Conservation (phyloP, 2,329 filamentous ascomycete species). For the Cercospora sesami region DNA sequence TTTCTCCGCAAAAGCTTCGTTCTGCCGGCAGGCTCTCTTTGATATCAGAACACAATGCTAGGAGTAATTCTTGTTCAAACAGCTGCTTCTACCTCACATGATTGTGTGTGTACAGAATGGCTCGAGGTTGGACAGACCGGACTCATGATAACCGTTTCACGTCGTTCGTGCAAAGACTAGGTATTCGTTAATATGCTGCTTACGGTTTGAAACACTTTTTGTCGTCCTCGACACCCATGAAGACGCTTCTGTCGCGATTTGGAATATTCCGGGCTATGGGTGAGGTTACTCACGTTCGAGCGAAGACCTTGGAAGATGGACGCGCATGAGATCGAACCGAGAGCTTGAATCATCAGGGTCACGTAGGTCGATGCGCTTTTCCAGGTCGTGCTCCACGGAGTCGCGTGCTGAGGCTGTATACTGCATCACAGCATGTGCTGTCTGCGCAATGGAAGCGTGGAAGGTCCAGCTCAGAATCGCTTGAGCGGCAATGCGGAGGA, state of each 20-base stretch:
- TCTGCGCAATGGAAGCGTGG: neutral
- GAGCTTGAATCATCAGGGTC: neutral
- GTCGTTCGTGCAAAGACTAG: neutral
- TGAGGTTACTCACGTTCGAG: neutral
- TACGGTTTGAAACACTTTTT: neutral
- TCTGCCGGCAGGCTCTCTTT: neutral
- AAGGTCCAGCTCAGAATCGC: neutral
- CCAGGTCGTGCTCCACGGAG: neutral
- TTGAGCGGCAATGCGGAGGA: neutral
- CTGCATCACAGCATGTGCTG: neutral
- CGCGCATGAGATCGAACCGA: neutral
- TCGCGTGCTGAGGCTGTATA: neutral
- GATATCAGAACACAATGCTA: neutral
- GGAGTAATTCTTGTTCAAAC: neutral
- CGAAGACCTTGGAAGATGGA: neutral
- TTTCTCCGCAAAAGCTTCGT: constrained; percentile 4
- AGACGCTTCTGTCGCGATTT: neutral
- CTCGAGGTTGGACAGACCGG: neutral
- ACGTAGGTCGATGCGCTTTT: neutral
- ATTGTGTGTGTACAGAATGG: neutral
- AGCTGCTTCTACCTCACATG: neutral
- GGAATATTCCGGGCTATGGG: neutral
- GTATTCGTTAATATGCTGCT: neutral
- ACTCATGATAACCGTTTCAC: neutral
- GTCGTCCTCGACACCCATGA: neutral